Conservation (phyloP, 257 asterid species). For the Fraxinus quadrangulata region DNA sequence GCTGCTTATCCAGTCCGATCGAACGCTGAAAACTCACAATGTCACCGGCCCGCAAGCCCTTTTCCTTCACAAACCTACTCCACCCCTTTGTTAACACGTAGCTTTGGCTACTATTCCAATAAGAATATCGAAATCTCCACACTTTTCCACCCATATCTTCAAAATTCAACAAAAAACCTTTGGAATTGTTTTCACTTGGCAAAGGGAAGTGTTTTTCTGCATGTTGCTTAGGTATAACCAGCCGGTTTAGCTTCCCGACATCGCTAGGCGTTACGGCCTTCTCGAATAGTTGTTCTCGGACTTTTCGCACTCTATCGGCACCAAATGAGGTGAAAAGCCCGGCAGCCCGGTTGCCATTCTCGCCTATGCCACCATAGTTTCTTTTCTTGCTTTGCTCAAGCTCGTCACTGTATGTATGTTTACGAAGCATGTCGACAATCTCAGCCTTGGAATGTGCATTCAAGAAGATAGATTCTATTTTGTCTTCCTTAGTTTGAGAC, state of each 20-base stretch:
- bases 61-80: constrained; percentile 79
- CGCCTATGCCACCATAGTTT: constrained; percentile 4
- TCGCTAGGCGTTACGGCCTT: constrained; percentile 50
- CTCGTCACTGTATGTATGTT: constrained; percentile 64
- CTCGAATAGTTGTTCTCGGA: constrained; percentile 46
- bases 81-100: constrained; percentile 71
- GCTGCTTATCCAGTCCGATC: constrained; percentile 45
- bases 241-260: constrained; percentile 44
- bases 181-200: constrained; percentile 38
- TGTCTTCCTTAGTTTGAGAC: constrained; percentile 32
- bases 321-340: constrained; percentile 12
- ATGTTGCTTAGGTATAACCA: constrained; percentile 45
- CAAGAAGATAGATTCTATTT: constrained; percentile 42
- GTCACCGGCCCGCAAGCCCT: constrained; percentile 54
- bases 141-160: constrained; percentile 60
- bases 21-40: constrained; percentile 51
- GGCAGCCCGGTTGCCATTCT: background rate
- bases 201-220: constrained; percentile 58
- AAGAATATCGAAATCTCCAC: constrained; percentile 69
- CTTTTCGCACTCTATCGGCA: constrained; percentile 24
- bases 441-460: constrained; percentile 55
- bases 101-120: constrained; percentile 78
- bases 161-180: constrained; percentile 55
- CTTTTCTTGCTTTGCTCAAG: constrained; percentile 55
- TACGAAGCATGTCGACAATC: constrained; percentile 69